Percentiles rank a stretch among this genome's conserved stretches.
Conservation (phyloP, 805 yeast genomes). For the Myxozyma neotropica region DNA sequence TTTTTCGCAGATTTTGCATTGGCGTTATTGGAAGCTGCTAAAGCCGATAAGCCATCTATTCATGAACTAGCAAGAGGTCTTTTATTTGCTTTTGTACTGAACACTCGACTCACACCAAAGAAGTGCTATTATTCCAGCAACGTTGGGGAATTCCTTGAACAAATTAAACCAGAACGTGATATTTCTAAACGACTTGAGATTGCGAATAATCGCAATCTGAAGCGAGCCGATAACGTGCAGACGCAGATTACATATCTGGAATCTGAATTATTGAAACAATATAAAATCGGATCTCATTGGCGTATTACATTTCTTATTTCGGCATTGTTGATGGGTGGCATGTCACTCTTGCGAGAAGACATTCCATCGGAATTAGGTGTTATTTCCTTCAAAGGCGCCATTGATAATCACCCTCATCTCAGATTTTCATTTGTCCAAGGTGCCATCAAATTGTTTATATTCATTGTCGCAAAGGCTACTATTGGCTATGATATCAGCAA, state of each 20-base stretch:
- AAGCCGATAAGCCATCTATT: slow-evolving; percentile 27
- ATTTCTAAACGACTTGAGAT: slow-evolving; percentile 23
- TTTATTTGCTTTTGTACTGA: slow-evolving; percentile 2
- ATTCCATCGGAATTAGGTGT: slow-evolving; percentile 14
- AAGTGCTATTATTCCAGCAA: slow-evolving; percentile 8
- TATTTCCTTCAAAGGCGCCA: slow-evolving; percentile 32
- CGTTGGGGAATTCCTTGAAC: slow-evolving; percentile 8
- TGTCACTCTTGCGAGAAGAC: slow-evolving; percentile 12
- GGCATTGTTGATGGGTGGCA: slow-evolving; percentile 11
- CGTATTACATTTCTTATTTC: slow-evolving; percentile 10
- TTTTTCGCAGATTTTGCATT: slow-evolving; percentile 17
- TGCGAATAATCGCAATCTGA: slow-evolving; percentile 23
- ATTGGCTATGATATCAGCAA: slow-evolving; percentile 52
- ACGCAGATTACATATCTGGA: slow-evolving; percentile 14
- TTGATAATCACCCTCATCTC: slow-evolving; percentile 62
- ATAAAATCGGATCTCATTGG: slow-evolving; percentile 27
- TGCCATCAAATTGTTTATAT: slow-evolving; percentile 54
- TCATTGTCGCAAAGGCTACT: slow-evolving; percentile 50
- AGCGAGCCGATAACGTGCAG: slow-evolving; percentile 28
- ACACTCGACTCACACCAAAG: slow-evolving; percentile 5
- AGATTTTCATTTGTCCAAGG: slow-evolving; percentile 64
- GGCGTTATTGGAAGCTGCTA: slow-evolving; percentile 19
- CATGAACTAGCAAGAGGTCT: slow-evolving; percentile 21
- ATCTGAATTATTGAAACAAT: slow-evolving; percentile 15
- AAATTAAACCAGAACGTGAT: slow-evolving; percentile 34